Base-by-base conservation (phyloP, 176 grass and related monocot genomes). In the Zea luxurians region DNA sequence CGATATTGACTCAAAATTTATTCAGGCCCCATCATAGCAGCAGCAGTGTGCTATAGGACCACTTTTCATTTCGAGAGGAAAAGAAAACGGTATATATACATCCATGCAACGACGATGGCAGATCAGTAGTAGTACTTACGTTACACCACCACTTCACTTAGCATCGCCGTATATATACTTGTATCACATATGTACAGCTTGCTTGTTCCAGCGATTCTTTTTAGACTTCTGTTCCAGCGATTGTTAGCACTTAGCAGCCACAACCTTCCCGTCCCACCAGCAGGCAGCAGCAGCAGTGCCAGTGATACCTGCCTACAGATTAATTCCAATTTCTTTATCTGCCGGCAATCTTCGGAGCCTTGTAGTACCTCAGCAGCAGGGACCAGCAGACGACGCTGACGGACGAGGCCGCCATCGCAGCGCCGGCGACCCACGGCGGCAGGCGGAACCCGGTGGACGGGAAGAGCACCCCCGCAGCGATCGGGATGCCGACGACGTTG, bases 351-450 rank as follows among this genome's bases (percentile, higher is more conserved):
- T 92, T 92, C 47, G 93, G 93, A 10, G 87, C 88, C 83, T 18
- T 98, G 75, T 98, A 94, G 82, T 92, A 84, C 91, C 89, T 88
- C 80, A 98, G 9, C 18, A 98, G 85, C 38, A 94, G 82, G 67
- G 96, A 94, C 81, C 89, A 98, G 58, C 96, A 94, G 48, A 98
- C 89, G 45, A 98, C 92, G 8, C 89, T 94, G 27, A 98, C 92
- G 2, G 92, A 98, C 3, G 96, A 98, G 10, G 89, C 87, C 12
- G 96, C 96, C 96, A 98, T 98, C 4, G 96, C 96, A 18, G 92
- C 92, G 41, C 91, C 96, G 13, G 96, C 96, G 44, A 94, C 78
- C 92, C 96, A 98, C 1, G 96, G 96, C 6, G 96, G 96, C 87
- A 94, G 40, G 5, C 92, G 86, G 81, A 98, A 90, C 74, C 96